phyloP scores from a whole-genome alignment of 768 basidiomycete genomes.

The Podaxis carcinomalis region DNA sequence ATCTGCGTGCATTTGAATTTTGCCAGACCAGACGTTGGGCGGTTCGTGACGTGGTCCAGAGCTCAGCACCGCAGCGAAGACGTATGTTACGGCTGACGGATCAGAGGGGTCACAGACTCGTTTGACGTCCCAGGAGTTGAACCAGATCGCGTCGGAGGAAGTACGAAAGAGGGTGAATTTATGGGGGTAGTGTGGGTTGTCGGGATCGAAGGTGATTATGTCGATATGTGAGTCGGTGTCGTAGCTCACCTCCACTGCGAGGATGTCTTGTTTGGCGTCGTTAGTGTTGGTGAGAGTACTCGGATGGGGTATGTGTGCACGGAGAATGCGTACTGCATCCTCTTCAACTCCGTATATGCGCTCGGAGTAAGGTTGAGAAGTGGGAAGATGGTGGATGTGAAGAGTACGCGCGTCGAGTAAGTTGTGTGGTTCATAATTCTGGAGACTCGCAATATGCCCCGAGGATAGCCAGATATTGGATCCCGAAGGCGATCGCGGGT shows the following conservation, averaged over 20 bases:
- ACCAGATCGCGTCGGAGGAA: conserved; percentile 30
- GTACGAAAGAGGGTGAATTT: conserved; percentile 26
- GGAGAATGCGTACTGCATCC: conserved; percentile 31
- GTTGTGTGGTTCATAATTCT: conserved; percentile 25
- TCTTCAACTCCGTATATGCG: conserved; percentile 23
- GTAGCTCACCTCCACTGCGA: conserved; percentile 35
- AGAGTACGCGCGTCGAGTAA: conserved; percentile 28
- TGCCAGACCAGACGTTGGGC: conserved; percentile 30
- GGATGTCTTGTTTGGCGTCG: conserved; percentile 11
- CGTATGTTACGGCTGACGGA: conserved; percentile 19
- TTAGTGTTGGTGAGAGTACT: background rate
- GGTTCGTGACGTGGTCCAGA: conserved; percentile 28
- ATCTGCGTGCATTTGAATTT: conserved; percentile 15
- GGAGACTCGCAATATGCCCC: conserved; percentile 24
- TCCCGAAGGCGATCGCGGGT: conserved; percentile 29
- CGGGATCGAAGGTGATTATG: conserved; percentile 17
- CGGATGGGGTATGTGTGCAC: conserved; percentile 10
- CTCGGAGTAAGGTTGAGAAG: background rate
- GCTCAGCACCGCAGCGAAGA: conserved; percentile 28
- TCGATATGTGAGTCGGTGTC: conserved; percentile 37
- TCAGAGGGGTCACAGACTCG: conserved; percentile 15
- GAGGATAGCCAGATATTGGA: conserved; percentile 26
- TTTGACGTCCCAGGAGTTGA: conserved; percentile 32
- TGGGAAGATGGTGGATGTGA: conserved; percentile 19
- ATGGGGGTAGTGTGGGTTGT: conserved; percentile 8